Evolutionary conservation across 768 basidiomycete genomes (phyloP), one percentile per base, ranked within the genome.

Genomic region (Trametes cubensis): DNA sequence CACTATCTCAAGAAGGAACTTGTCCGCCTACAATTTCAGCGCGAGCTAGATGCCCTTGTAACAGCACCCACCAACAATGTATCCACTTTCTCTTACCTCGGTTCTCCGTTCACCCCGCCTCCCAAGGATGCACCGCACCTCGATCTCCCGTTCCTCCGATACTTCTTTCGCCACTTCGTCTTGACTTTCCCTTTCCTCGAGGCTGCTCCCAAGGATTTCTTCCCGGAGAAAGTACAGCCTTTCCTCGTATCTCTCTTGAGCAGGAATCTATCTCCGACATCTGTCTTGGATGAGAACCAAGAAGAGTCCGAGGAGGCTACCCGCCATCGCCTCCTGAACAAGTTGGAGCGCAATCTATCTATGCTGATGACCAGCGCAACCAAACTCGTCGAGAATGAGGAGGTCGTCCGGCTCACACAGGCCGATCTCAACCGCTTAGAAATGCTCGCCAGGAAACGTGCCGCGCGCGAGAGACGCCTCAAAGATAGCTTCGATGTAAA

Each of bases 1-100:
- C 97, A 99, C 72, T 99, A 99, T 76, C 91, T 99, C 73, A 99
- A 98, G 81, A 98, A 98, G 75, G 84, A 92, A 18, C 87, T 99
- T 58, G 82, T 98, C 46, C 85, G 90, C 67, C 87, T 98, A 54
- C 88, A 98, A 74, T 87, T 98, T 68, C 76, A 79, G 68, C 77
- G 76, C n/a, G 97, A 99, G 75, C 83, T 98, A 63, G 80, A 85
- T 62, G 77, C 78, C 21, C 80, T 94, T 66, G 83, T 85, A 11
- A 78, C 82, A 6, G 77, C 83, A 0, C 69, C 78, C 0, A 70
- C 78, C 20, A 77, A 76, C 49, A 81, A 80, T 55, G 70, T 81
- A 6, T 89, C 88, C 21, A 81, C 93, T 0, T 82, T 98, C 58
- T 93, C 94, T 14, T 85, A 91, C 73, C 86, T 99, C 15, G 97